Base-by-base conservation (phyloP, 495 filamentous ascomycete species). In the Hamigera avellanea region DNA sequence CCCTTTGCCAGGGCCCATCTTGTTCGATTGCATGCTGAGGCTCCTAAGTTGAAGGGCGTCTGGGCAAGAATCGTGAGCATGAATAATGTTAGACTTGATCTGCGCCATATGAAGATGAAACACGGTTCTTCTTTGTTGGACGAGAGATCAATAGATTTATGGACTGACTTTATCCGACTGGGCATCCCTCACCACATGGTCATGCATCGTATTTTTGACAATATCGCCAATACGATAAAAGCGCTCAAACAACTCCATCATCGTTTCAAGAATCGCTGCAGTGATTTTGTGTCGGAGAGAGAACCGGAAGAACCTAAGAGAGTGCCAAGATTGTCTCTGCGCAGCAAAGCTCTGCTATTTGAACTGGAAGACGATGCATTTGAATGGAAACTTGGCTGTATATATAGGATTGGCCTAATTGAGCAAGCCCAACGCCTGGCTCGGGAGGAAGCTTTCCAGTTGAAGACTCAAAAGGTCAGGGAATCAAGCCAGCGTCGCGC, bases 321-420 rank as follows among this genome's bases (percentile, higher is more conserved):
- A 28, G 74, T 96, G 3, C 93, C 91, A 6, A 85, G 79, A 48
- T 59, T 96, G 9, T 86, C 86, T 0, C 32, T 99, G 1, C 75
- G 86, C 31, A 81, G 78, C 33, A 86, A 81, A 52, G 82, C 78
- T 0, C 54, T 96, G 8, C 60, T 95, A 15, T 85, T 96, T 39
- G 86, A 95, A 41, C 63, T 99, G 32, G 91, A 99, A 57, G 91
- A 99, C 56, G 86, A 91, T 35, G 80, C 84, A 1, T 99, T 99
- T 50, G 91, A 99, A 52, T 95, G 88, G 81, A 95, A 95, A 49
- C 69, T 99, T 14, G 83, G 86, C 0, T 73, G 80, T 45, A 99
- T 96, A 32, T 96, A 96, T 48, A 78, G 89, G 5, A 72, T 80
- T 14, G 91, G 93, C 2, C 62, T 93, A 15, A 64, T 86, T 33